Evolutionary conservation across 208 protist species (phyloP).

Genomic region (Leishmania gerbilli): DNA sequence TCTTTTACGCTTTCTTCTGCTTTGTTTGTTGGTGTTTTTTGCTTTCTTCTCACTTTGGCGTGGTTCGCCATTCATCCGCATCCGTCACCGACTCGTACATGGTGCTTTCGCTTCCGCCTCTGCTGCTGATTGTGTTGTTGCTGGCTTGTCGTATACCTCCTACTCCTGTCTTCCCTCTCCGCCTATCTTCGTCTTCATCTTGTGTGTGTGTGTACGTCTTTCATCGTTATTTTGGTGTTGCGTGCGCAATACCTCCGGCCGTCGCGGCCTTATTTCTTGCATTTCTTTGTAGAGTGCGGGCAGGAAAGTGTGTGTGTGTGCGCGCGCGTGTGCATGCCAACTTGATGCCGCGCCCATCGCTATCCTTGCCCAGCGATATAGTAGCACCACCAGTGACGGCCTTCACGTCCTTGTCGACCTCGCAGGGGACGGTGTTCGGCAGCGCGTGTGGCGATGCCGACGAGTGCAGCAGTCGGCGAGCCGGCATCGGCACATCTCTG

Average conservation of each 20-base stretch:
- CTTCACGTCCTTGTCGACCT: conserved; percentile 1
- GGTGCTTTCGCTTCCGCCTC: background rate
- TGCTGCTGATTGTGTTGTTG: background rate
- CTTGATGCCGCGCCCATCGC: background rate
- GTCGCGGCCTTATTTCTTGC: background rate
- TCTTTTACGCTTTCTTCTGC: background rate
- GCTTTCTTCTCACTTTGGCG: no score
- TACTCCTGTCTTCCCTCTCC: background rate
- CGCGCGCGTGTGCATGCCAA: background rate
- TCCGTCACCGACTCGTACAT: background rate
- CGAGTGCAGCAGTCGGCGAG: background rate
- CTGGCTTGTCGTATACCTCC: background rate
- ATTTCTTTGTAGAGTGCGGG: background rate
- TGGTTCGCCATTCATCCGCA: background rate
- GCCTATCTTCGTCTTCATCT: background rate
- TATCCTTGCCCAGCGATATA: conserved; percentile 11
- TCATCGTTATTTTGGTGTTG: background rate
- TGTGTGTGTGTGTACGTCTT: background rate
- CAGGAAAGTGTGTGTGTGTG: background rate
- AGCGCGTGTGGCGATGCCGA: background rate
- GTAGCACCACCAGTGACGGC: conserved; percentile 9
- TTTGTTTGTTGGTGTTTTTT: background rate
- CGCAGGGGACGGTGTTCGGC: background rate
- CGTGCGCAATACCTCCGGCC: background rate
- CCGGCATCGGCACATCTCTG: background rate